These are phyloP conservation scores for Solanum chmielewskii DNA, from an alignment of 257 asterid genomes.

Conservation along the genomic window DNA sequence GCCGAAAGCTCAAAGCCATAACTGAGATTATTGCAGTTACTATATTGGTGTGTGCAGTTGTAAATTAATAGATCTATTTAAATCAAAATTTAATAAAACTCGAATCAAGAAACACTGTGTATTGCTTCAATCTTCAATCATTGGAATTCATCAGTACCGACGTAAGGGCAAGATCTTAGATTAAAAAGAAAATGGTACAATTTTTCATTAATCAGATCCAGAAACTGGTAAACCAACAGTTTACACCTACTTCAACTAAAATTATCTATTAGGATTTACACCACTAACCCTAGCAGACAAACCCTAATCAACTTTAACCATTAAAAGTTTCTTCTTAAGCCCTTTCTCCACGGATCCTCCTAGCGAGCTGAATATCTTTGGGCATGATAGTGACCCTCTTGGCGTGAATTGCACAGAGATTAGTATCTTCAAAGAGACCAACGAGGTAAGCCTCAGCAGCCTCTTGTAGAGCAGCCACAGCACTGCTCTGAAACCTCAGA, in stretches of 20 bases:
- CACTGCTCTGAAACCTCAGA: conserved; percentile 69
- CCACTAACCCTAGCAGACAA: not conserved
- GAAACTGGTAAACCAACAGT: not conserved
- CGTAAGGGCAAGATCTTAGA: not conserved
- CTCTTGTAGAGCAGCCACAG: conserved; percentile 67
- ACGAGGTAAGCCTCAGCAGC: conserved; percentile 65
- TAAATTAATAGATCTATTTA: not conserved
- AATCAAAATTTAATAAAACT: too few species aligned
- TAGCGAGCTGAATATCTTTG: conserved; percentile 55
- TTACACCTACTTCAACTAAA: not conserved
- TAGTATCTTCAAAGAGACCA: conserved; percentile 55
- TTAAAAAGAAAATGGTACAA: too few species aligned
- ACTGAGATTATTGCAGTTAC: not conserved
- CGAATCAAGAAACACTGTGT: too few species aligned
- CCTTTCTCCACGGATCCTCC: conserved; percentile 61
- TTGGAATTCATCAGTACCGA: not conserved
- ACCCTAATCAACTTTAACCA: not conserved
- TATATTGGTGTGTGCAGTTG: not conserved
- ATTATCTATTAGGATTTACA: not conserved
- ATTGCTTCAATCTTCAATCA: not conserved
- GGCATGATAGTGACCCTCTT: conserved; percentile 75
- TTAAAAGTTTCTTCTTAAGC: conserved; percentile 15
- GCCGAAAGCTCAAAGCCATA: not conserved
- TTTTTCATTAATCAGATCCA: not conserved
- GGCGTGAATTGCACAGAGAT: conserved; percentile 58